A percentile compares a stretch with the other conserved stretches of the same genome.
Evolutionary conservation across 2,329 filamentous ascomycete species (phyloP).

Genomic region (Leptodontidium sp.): DNA sequence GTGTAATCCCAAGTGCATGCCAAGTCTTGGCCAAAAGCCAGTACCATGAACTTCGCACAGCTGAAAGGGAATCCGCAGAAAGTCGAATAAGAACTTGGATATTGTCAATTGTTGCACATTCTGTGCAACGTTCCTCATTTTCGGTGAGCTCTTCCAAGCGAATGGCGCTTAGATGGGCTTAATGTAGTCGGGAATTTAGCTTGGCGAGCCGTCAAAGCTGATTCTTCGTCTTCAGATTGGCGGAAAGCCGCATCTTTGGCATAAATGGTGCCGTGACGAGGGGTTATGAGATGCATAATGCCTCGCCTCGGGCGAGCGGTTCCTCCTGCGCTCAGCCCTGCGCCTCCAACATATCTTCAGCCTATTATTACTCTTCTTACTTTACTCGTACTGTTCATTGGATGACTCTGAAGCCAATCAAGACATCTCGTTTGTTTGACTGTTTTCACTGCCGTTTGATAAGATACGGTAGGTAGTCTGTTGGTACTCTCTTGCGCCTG

Average conservation of each 20-base stretch:
- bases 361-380: neutral
- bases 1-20: neutral
- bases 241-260: constrained; percentile 5
- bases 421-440: neutral
- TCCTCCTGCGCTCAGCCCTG: constrained; percentile 6
- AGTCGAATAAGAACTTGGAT: neutral
- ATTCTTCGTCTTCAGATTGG: neutral
- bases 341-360: neutral
- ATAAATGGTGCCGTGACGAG: neutral
- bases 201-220: neutral
- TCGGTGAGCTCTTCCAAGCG: constrained; percentile 9
- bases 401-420: neutral
- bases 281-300: neutral
- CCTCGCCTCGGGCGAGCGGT: neutral
- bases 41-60: neutral
- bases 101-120: neutral
- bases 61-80: neutral
- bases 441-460: neutral
- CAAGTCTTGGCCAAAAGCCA: neutral
- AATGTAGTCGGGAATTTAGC: neutral
- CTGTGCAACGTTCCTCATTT: neutral
- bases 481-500: neutral
- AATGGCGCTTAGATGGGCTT: constrained; percentile 3
- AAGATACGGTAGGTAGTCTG: neutral
- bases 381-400: neutral